Evolutionary conservation across 2,329 filamentous ascomycete species (phyloP), one percentile per base, ranked within the genome.

Genomic region (Fusarium napiforme): DNA sequence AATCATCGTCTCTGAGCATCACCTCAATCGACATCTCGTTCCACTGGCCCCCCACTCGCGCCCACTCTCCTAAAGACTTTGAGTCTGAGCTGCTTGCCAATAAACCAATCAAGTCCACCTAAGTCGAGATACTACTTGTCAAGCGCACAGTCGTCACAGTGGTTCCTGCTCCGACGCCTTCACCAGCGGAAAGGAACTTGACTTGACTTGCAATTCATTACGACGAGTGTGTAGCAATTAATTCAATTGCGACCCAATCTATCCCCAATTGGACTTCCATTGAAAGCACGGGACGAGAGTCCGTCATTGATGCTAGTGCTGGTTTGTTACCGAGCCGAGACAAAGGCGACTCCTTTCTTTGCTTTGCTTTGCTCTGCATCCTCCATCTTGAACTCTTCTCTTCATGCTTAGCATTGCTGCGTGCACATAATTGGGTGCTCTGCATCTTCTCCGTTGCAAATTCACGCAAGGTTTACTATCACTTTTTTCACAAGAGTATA

Each of bases 1-100:
- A 46, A n/a, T 47, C 21, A 57, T 66, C 60, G 68, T 64, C 72
- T 74, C 16, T 61, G 65, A 77, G 64, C 67, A 75, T 77, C 16
- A 43, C n/a, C 40, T 43, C 40, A 43, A 76, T 76, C 67, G 70
- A 77, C 71, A 77, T 75, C 75, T 77, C 75, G 75, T 77, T 74
- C 75, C 75, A 77, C 75, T 65, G 60, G 32, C 52, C 65, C 74
- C 75, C 72, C 75, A 71, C 74, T 53, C 57, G 65, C 64, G 40
- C 56, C 67, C 69, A 64, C 63, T 75, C 67, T 67, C 36, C 36
- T 42, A 50, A 32, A 43, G 50, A 43, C 57, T 43, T 28, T 55
- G 50, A 55, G 50, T 60, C 67, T 55, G 64, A 55, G 64, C 71
- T 52, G 64, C 70, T 64, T 69, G 55, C 43, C 69, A 67, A 69